Evolutionary conservation across 208 protist genomes (phyloP), one percentile per base, ranked within the genome.

Genomic region (Leishmania tarentolae): DNA sequence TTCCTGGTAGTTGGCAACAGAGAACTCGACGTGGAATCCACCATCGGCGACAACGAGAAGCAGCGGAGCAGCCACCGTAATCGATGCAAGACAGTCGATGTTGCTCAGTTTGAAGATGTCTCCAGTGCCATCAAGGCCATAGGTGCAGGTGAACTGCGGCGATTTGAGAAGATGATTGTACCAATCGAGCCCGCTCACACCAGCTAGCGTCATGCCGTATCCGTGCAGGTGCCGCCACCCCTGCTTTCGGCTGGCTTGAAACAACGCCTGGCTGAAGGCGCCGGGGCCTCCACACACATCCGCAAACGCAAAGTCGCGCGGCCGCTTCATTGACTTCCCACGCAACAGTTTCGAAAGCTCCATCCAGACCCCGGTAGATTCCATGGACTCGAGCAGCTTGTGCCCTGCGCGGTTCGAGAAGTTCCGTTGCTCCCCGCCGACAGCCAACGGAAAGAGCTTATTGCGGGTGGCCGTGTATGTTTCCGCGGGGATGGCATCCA

Each of bases 271-370:
- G 3, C 88, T 88, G 76, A 98, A 98, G 79, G 96, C 91, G 42
- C 96, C 96, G 0, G 96, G 96, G 8, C 96, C 96, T 44, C 96
- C 96, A 76, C 96, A 98, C 28, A 98, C 85, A 74, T 98, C 96
- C 0, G 90, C 94, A 78, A 98, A 98, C 21, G 83, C 85, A 11
- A 96, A 74, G 63, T 76, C 44, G 37, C 79, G 81, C 63, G 75
- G 78, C 46, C 57, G 52, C 44, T 76, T 80, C 21, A 2, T 50
- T 7, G 81, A 81, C 68, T 89, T 88, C 40, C 79, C 73, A 15
- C 71, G 56, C 52, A 82, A 42, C 19, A 8, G 44, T 65, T 84
- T 87, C 53, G 44, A 37, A 15, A 95, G 85, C 31, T 92, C 87
- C 83, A 90, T 72, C 91, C 91, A 96, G 57, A 95, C 87, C 21